These are phyloP conservation scores for Oryza meridionalis DNA, from an alignment of 176 grass and related monocot species.

Conservation along the genomic window DNA sequence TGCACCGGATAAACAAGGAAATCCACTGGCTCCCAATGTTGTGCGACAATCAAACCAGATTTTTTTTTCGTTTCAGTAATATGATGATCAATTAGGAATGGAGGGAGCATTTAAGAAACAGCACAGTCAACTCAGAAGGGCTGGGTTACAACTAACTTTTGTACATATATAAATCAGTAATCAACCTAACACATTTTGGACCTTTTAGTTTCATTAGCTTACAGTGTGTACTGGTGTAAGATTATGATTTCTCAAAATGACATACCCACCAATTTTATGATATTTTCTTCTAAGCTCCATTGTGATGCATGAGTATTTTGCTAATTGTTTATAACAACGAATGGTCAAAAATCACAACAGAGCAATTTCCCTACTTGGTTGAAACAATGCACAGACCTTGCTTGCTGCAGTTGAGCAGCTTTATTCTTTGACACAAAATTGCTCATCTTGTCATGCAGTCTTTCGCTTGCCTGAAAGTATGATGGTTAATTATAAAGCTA, in stretches of 20 bases:
- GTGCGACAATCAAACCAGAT: too few relatives aligned
- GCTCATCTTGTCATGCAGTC: constrained; percentile 96
- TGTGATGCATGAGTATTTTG: not conserved
- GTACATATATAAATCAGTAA: not conserved
- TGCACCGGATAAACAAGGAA: too few relatives aligned
- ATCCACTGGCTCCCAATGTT: too few relatives aligned
- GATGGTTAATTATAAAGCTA: constrained; percentile 32
- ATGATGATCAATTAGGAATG: too few relatives aligned
- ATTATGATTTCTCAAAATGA: constrained; percentile 29
- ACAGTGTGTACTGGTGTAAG: not conserved
- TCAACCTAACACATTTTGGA: constrained; percentile 11
- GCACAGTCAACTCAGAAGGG: not conserved
- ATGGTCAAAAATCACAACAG: not conserved
- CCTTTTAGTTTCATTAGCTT: constrained; percentile 24
- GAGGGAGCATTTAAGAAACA: not conserved
- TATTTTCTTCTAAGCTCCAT: too few relatives aligned
- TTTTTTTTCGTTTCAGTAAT: too few relatives aligned
- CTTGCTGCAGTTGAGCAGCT: constrained; percentile 83
- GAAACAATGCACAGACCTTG: constrained; percentile 40
- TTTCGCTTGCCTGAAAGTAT: constrained; percentile 82
- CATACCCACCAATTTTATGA: constrained; percentile 9
- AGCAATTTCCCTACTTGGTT: not conserved
- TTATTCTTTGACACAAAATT: constrained; percentile 96
- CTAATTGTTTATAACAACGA: not conserved
- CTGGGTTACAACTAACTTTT: not conserved